These are phyloP conservation scores for Cymbopogon flexuosus DNA, from an alignment of 202 grass and related monocot species.

Conservation along the genomic window DNA sequence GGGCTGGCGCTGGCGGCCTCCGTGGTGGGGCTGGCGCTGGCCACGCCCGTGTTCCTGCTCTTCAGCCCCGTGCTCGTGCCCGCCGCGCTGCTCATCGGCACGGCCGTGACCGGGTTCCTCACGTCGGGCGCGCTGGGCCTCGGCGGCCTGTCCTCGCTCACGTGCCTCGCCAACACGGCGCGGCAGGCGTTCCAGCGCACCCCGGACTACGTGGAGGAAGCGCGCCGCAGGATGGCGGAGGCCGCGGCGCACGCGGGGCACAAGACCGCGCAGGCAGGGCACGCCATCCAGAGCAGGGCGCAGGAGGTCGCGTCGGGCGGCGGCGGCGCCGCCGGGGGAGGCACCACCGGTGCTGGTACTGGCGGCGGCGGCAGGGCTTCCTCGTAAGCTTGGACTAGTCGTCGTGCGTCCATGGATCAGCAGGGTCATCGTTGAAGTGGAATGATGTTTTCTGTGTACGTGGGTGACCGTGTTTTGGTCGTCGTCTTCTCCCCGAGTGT, in stretches of 20 bases:
- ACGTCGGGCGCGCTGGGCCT: slow-evolving; percentile 72
- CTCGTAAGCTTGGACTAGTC: background rate
- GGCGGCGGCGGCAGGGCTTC: slow-evolving; percentile 13
- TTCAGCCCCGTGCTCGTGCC: slow-evolving; percentile 92
- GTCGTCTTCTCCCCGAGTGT: background rate
- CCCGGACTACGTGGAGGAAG: slow-evolving; percentile 62
- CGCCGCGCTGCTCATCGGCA: slow-evolving; percentile 64
- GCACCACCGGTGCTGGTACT: background rate
- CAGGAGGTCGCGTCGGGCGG: slow-evolving; percentile 32
- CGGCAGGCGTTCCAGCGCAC: slow-evolving; percentile 47
- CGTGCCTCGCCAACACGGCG: slow-evolving; percentile 43
- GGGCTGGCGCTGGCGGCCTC: slow-evolving; percentile 56
- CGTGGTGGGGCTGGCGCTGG: slow-evolving; percentile 63
- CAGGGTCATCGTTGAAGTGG: background rate
- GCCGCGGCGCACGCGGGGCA: slow-evolving; percentile 48
- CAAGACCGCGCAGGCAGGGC: slow-evolving; percentile 46
- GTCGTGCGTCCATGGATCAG: background rate
- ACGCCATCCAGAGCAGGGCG: slow-evolving; percentile 57
- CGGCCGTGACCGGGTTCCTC: slow-evolving; percentile 77
- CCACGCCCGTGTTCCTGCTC: slow-evolving; percentile 69
- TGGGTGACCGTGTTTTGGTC: background rate
- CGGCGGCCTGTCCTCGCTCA: slow-evolving; percentile 63
- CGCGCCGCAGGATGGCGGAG: slow-evolving; percentile 55
- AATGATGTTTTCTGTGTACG: background rate
- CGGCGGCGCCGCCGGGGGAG: background rate